These are phyloP conservation scores for Leccinum longicurvipes DNA, from an alignment of 768 basidiomycete genomes.

Conservation along the genomic window DNA sequence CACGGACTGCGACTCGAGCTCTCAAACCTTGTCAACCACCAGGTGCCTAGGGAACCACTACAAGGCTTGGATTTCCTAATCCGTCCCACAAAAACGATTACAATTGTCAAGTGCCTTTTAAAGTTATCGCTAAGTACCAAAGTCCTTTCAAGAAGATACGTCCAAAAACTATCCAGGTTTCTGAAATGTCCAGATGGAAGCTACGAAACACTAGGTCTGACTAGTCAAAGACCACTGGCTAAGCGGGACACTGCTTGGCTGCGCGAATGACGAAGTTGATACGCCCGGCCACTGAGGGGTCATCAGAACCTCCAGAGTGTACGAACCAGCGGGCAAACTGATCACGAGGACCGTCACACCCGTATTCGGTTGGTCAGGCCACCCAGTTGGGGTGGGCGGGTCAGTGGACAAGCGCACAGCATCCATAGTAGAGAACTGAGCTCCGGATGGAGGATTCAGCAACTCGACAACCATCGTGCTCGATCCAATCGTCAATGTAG, in stretches of 20 bases:
- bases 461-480: slow-evolving; percentile 66
- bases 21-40: slow-evolving; percentile 17
- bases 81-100: background rate
- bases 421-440: slow-evolving; percentile 51
- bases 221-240: slow-evolving; percentile 76
- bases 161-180: background rate
- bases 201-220: slow-evolving; percentile 41
- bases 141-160: slow-evolving; percentile 2
- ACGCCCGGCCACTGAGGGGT: slow-evolving; percentile 89
- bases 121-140: slow-evolving; percentile 6
- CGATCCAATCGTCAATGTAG: slow-evolving; percentile 70
- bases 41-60: slow-evolving; percentile 14
- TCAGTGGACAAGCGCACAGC: slow-evolving; percentile 61
- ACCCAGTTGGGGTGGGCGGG: slow-evolving; percentile 55
- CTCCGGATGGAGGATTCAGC: slow-evolving; percentile 63
- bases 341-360: slow-evolving; percentile 80
- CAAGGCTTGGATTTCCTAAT: slow-evolving; percentile 10
- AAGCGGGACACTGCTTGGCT: slow-evolving; percentile 68
- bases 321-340: slow-evolving; percentile 58
- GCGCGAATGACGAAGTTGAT: slow-evolving; percentile 55
- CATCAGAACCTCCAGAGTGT: slow-evolving; percentile 82
- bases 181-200: background rate
- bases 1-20: background rate
- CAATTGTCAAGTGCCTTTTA: background rate
- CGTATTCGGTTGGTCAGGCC: slow-evolving; percentile 69